These are phyloP conservation scores for Suhomyces bribrorum DNA, from an alignment of 1,139 yeast genomes.

Conservation along the genomic window DNA sequence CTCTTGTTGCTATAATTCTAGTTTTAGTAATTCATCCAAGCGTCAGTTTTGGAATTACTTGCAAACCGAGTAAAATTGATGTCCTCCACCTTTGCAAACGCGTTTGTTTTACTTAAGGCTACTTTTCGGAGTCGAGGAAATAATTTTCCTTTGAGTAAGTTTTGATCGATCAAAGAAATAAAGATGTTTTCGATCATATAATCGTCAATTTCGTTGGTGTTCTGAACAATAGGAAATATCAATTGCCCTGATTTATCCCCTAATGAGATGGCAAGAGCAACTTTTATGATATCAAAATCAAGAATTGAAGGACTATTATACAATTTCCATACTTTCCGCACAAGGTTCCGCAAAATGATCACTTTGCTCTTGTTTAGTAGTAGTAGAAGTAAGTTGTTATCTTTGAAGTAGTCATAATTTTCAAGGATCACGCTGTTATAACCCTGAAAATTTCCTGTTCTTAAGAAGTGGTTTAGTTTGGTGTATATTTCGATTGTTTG, in stretches of 20 bases:
- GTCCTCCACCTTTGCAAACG: constrained; percentile 48
- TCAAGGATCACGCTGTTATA: constrained; percentile 31
- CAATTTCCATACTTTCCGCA: constrained; percentile 37
- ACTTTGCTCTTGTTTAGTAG: constrained; percentile 44
- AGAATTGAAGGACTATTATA: constrained; percentile 29
- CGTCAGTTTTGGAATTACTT: constrained; percentile 13
- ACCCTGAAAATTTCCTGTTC: constrained; percentile 41
- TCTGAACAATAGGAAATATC: constrained; percentile 12
- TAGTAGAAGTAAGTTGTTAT: constrained; percentile 36
- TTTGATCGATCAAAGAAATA: constrained; percentile 53
- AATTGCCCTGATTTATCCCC: constrained; percentile 9
- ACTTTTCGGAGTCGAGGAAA: constrained; percentile 45
- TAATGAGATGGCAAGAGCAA: constrained; percentile 21
- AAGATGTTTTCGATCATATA: constrained; percentile 48
- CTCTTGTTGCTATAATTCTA: not conserved
- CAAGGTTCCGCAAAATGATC: constrained; percentile 48
- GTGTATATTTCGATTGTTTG: constrained; percentile 32
- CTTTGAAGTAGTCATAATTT: constrained; percentile 39
- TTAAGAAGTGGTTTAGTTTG: constrained; percentile 35
- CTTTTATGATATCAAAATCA: constrained; percentile 29
- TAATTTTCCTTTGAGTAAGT: constrained; percentile 53
- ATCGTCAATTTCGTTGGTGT: constrained; percentile 27
- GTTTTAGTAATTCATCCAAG: constrained; percentile 17
- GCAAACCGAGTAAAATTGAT: constrained; percentile 31
- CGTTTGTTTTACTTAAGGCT: constrained; percentile 50